Percentiles rank a stretch among this genome's conserved stretches.
phyloP scores from a whole-genome alignment of 2,329 filamentous ascomycete species.

The Fusarium sp. region DNA sequence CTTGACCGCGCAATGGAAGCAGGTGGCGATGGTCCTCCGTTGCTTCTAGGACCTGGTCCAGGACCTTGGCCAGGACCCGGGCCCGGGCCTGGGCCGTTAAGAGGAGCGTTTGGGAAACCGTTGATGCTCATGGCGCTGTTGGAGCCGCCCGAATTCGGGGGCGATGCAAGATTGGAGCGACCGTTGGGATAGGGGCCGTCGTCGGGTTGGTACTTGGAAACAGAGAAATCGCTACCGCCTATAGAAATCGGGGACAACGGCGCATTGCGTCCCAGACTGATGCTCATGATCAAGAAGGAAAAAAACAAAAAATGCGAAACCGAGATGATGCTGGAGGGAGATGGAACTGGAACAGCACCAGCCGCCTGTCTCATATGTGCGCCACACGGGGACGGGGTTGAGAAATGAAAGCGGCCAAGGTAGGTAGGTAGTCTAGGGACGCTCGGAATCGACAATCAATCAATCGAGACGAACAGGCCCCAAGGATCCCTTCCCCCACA shows the following conservation, averaged over 20 bases:
- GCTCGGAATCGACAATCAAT: slow-evolving; percentile 6
- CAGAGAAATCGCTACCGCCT: slow-evolving; percentile 86
- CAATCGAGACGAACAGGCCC: slow-evolving; percentile 9
- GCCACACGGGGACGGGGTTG: slow-evolving; percentile 44
- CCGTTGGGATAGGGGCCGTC: slow-evolving; percentile 65
- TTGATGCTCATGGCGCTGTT: slow-evolving; percentile 69
- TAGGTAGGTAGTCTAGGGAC: background rate
- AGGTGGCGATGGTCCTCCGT: slow-evolving; percentile 81
- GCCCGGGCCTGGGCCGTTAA: slow-evolving; percentile 52
- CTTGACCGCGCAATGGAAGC: slow-evolving; percentile 89
- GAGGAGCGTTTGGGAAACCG: slow-evolving; percentile 61
- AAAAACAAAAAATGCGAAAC: slow-evolving; percentile 34
- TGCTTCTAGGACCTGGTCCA: slow-evolving; percentile 63
- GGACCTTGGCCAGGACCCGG: slow-evolving; percentile 62
- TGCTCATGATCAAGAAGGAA: slow-evolving; percentile 66
- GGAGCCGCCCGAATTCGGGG: slow-evolving; percentile 74
- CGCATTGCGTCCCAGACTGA: slow-evolving; percentile 71
- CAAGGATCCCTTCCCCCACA: slow-evolving; percentile 49
- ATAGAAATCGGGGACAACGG: slow-evolving; percentile 85
- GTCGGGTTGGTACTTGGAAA: slow-evolving; percentile 72
- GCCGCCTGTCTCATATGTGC: slow-evolving; percentile 47
- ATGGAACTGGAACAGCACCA: slow-evolving; percentile 38
- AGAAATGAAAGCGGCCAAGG: slow-evolving; percentile 38
- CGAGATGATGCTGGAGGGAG: slow-evolving; percentile 45
- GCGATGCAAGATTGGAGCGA: slow-evolving; percentile 73